A percentile compares a stretch with the other conserved stretches of the same genome.
Evolutionary conservation across 2,329 filamentous ascomycete genomes (phyloP).

Genomic region (Monosporascus sp.): DNA sequence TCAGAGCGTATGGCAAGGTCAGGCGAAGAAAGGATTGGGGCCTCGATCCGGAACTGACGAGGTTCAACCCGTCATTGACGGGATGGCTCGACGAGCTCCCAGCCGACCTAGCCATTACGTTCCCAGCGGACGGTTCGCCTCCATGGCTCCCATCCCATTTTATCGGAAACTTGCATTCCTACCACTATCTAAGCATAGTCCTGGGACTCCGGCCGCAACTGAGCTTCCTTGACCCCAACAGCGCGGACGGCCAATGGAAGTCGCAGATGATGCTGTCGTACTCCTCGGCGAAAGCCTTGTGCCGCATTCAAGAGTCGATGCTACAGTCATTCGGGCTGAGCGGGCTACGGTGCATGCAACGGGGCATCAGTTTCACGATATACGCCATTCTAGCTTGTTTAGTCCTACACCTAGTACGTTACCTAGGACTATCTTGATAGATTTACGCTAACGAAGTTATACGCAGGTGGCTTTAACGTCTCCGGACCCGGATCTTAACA

Average conservation of each 20-base stretch:
- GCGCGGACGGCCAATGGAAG: constrained; percentile 72
- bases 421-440: constrained; percentile 2
- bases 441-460: constrained; percentile 10
- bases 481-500: constrained; percentile 81
- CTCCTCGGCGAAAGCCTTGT: constrained; percentile 76
- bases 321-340: constrained; percentile 69
- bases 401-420: constrained; percentile 82
- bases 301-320: constrained; percentile 79
- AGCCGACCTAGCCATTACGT: constrained; percentile 69
- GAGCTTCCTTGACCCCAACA: constrained; percentile 67
- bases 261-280: constrained; percentile 84
- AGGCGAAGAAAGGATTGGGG: constrained; percentile 76
- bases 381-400: constrained; percentile 88
- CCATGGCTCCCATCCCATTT: constrained; percentile 86
- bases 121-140: constrained; percentile 70
- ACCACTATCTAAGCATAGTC: constrained; percentile 80
- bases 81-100: constrained; percentile 75
- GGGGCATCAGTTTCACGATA: constrained; percentile 93
- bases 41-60: constrained; percentile 74
- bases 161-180: constrained; percentile 81
- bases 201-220: constrained; percentile 85
- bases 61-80: constrained; percentile 70
- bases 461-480: constrained; percentile 82
- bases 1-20: constrained; percentile 67
- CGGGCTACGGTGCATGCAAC: constrained; percentile 84